Evolutionary conservation across 2,329 filamentous ascomycete genomes (phyloP), one percentile per base, ranked within the genome.

Genomic region (Clonostachys sp.): DNA sequence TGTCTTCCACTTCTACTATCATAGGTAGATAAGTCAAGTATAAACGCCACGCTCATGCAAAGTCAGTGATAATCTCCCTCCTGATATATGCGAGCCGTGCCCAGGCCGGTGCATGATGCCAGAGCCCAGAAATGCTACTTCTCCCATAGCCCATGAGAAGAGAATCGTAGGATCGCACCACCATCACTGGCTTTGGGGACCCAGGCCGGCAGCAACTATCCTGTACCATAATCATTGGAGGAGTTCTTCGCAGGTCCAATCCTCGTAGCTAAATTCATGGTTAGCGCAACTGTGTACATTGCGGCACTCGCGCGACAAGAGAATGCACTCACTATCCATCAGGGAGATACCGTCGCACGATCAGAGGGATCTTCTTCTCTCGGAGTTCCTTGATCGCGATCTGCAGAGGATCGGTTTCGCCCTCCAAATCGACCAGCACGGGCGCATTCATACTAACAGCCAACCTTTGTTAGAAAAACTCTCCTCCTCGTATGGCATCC

Each of bases 191-290:
- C 24, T 30, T 10, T 30, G 24, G 9, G 24, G 9, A 30, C 24
- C 24, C 9, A 30, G 9, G 24, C 24, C 24, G 24, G 24, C 9
- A 10, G 9, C 9, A 30, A 30, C 9, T 30, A 10, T 30, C 24
- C 8, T 4, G 24, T 30, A 10, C 24, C 24, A 30, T 10, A 30
- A 30, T 65, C 66, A 83, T 66, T 82, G 79, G 47, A 96, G 79
- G 54, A 97, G 77, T 71, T 99, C 94, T 72, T 97, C 94, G 71
- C 91, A 96, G 35, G 91, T 95, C 94, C 94, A 99, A 68, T 99
- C 94, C 78, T 99, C 94, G 70, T 97, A 97, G 74, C 88, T 92
- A 39, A n/a, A n/a, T 3, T n/a, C 14, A n/a, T 39, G 10, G 36
- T 39, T 39, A 39, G 14, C 36, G 4, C 14, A 39, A 3, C 17